phyloP scores from a whole-genome alignment of 1,139 yeast genomes.

The Hansenula sp. region DNA sequence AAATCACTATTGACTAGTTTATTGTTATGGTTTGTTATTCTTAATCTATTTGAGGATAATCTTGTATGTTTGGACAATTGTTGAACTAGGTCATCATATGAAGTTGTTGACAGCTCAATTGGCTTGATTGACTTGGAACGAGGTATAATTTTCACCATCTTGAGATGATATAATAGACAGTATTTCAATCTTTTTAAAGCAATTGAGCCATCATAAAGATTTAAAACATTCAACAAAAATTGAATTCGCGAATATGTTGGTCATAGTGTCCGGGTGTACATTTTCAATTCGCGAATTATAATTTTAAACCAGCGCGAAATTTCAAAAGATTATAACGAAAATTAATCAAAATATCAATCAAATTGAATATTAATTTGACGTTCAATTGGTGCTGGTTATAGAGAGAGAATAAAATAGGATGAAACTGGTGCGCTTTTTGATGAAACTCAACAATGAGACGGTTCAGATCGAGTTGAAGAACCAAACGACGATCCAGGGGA shows the following conservation, averaged over 20 bases:
- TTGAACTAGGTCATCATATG: constrained; percentile 32
- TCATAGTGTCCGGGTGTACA: too few species aligned
- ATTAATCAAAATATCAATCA: too few species aligned
- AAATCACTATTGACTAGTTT: constrained; percentile 22
- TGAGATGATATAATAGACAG: too few species aligned
- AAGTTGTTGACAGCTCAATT: constrained; percentile 31
- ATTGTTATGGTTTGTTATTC: constrained; percentile 31
- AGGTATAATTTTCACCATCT: constrained; percentile 37
- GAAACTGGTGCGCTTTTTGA: constrained; percentile 70
- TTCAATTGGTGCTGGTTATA: background rate
- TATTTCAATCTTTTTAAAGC: too few species aligned
- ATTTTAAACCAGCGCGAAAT: too few species aligned
- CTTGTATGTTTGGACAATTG: constrained; percentile 32
- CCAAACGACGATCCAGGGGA: constrained; percentile 72
- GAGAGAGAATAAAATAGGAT: too few species aligned
- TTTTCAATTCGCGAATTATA: background rate
- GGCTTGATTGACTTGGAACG: constrained; percentile 48
- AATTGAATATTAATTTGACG: too few species aligned
- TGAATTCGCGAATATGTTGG: background rate
- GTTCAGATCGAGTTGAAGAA: constrained; percentile 92
- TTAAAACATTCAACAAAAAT: too few species aligned
- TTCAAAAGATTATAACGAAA: too few species aligned
- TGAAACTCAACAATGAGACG: constrained; percentile 83
- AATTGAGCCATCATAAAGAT: too few species aligned
- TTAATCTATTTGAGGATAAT: constrained; percentile 36